These are phyloP conservation scores for Mesembryanthemum crystallinum DNA, from an alignment of 148 eudicot genomes.

Conservation along the genomic window DNA sequence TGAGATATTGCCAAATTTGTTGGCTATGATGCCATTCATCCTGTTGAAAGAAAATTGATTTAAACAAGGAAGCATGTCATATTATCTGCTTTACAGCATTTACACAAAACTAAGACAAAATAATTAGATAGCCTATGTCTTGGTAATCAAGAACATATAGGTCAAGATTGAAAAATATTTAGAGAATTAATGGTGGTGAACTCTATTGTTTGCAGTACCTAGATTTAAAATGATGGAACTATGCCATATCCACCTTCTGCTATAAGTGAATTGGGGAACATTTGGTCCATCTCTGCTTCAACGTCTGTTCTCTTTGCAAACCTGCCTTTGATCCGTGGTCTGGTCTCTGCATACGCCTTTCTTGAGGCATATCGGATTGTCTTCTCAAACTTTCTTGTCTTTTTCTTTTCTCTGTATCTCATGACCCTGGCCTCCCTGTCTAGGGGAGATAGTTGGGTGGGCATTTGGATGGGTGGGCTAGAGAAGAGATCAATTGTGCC, in stretches of 20 bases:
- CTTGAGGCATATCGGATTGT: constrained; percentile 95
- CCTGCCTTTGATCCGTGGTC: constrained; percentile 94
- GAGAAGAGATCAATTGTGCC: constrained; percentile 79
- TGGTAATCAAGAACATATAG: constrained; percentile 19
- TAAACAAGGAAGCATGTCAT: constrained; percentile 20
- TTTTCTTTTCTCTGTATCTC: constrained; percentile 93
- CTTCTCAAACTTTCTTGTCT: constrained; percentile 82
- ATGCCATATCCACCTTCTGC: constrained; percentile 42
- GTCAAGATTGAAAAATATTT: constrained; percentile 17
- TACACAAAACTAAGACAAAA: constrained; percentile 25
- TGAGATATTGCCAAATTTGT: neutral
- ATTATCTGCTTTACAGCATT: constrained; percentile 29
- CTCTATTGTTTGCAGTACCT: neutral
- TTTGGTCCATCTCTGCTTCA: constrained; percentile 67
- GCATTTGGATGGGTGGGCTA: constrained; percentile 48
- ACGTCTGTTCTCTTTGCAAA: constrained; percentile 81
- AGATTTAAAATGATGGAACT: constrained; percentile 33
- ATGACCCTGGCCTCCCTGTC: constrained; percentile 90
- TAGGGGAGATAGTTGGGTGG: constrained; percentile 59
- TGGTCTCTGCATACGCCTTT: constrained; percentile 95
- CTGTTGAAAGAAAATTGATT: neutral
- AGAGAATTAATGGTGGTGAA: constrained; percentile 7
- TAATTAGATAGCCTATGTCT: constrained; percentile 3
- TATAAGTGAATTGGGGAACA: constrained; percentile 54
- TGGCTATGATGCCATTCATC: neutral